Evolutionary conservation across 1,284 basidiomycete species (phyloP).

Genomic region (Sanguinoderma infundibulare): DNA sequence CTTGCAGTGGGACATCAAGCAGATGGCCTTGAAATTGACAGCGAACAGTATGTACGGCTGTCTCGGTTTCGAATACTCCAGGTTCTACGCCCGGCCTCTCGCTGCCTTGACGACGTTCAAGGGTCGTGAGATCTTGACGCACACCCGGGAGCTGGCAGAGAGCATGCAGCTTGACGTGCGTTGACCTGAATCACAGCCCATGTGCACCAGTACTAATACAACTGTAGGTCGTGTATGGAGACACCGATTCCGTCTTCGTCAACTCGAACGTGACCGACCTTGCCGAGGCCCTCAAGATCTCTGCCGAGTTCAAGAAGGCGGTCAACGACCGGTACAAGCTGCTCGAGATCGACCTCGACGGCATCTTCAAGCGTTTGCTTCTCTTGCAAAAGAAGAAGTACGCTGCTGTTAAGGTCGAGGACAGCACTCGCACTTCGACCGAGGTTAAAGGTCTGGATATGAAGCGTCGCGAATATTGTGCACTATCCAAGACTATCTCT

Average conservation of each 20-base stretch:
- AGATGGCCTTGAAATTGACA: constrained; percentile 96
- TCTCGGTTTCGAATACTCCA: constrained; percentile 95
- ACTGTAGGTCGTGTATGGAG: constrained; percentile 92
- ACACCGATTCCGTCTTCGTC: constrained; percentile 99
- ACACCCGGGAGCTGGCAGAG: constrained; percentile 93
- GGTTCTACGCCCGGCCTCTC: constrained; percentile 96
- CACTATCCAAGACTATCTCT: constrained; percentile 90
- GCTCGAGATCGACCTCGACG: constrained; percentile 97
- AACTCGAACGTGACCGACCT: constrained; percentile 94
- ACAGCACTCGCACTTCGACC: constrained; percentile 72
- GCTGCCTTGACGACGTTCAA: constrained; percentile 98
- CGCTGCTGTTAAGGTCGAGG: constrained; percentile 93
- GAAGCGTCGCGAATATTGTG: constrained; percentile 97
- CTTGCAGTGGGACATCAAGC: constrained; percentile 91
- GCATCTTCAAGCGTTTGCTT: constrained; percentile 91
- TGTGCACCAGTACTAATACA: neutral
- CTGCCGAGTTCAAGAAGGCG: constrained; percentile 90
- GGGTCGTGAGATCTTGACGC: constrained; percentile 95
- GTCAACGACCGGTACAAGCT: constrained; percentile 96
- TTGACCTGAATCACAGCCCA: constrained; percentile 2
- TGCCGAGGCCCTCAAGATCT: constrained; percentile 89
- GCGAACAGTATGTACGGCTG: constrained; percentile 99
- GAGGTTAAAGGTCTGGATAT: constrained; percentile 99
- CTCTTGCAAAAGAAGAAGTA: constrained; percentile 99
- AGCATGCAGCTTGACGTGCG: constrained; percentile 86